Conservation (phyloP, 495 filamentous ascomycete genomes). For the Neurospora tetraspora region DNA sequence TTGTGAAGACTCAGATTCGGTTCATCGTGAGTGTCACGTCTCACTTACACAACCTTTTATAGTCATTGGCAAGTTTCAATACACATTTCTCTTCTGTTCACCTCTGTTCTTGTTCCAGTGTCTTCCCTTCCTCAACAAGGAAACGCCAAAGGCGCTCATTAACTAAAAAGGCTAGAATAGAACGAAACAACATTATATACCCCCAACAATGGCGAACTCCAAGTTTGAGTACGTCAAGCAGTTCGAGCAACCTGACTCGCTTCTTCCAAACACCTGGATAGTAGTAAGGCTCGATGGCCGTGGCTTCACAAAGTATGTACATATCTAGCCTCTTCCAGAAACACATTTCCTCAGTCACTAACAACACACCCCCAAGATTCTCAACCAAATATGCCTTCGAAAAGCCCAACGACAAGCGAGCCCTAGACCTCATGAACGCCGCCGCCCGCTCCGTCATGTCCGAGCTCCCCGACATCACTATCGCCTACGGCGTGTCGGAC, state of each 20-base stretch:
- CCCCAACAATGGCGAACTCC: constrained; percentile 36
- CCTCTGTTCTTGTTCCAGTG: background rate
- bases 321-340: background rate
- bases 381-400: constrained; percentile 71
- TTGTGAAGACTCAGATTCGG: background rate
- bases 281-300: constrained; percentile 88
- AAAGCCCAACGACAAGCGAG: constrained; percentile 86
- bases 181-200: background rate
- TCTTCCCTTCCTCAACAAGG: background rate
- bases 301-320: constrained; percentile 73
- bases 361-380: constrained; percentile 39
- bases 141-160: background rate
- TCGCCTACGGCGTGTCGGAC: constrained; percentile 89
- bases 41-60: background rate
- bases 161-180: background rate
- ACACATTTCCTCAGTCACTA: background rate
- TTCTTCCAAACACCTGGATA: constrained; percentile 89
- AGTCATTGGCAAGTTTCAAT: background rate
- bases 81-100: background rate
- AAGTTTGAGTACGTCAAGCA: constrained; percentile 82
- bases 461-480: constrained; percentile 72
- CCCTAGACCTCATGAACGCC: constrained; percentile 89
- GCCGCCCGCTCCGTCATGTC: constrained; percentile 74
- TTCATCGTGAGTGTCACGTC: background rate
- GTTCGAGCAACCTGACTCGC: constrained; percentile 70